Conservation (phyloP, 257 asterid species). For the Gentiana dahurica region DNA sequence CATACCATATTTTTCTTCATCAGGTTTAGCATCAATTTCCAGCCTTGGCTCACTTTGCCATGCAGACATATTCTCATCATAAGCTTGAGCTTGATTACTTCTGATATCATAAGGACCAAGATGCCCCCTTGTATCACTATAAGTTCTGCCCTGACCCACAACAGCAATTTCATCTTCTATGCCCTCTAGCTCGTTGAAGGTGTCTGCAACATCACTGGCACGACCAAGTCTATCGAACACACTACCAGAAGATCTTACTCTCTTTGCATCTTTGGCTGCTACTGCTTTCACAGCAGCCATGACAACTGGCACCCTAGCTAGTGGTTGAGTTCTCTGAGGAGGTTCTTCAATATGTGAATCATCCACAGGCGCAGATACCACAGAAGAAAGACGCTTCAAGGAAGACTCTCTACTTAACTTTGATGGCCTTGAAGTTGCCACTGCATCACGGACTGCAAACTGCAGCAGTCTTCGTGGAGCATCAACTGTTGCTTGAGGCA, state of each 20-base stretch:
- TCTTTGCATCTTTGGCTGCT: constrained; percentile 70
- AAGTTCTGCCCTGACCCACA: constrained; percentile 30
- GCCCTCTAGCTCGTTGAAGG: constrained; percentile 24
- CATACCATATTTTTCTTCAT: constrained; percentile 31
- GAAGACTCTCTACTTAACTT: constrained; percentile 42
- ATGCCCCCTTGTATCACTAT: constrained; percentile 22
- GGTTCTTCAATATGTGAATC: constrained; percentile 42
- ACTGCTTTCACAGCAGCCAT: constrained; percentile 81
- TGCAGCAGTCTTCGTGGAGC: constrained; percentile 88
- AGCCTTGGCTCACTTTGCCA: constrained; percentile 28
- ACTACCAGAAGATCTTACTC: constrained; percentile 45
- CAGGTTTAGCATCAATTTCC: constrained; percentile 37
- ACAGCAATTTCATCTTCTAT: constrained; percentile 29
- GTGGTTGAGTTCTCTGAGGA: constrained; percentile 39
- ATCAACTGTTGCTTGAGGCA: constrained; percentile 41
- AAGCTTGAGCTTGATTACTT: constrained; percentile 22
- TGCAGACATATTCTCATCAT: constrained; percentile 23
- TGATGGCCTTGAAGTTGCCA: constrained; percentile 56
- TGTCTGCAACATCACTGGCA: constrained; percentile 29
- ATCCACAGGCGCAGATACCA: constrained; percentile 52
- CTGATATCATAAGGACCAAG: constrained; percentile 25
- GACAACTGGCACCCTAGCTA: constrained; percentile 31
- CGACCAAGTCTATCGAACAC: constrained; percentile 92
- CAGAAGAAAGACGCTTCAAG: constrained; percentile 76
- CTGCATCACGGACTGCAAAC: constrained; percentile 94